Conservation (phyloP, 257 asterid species). For the Euphrasia confusa region DNA sequence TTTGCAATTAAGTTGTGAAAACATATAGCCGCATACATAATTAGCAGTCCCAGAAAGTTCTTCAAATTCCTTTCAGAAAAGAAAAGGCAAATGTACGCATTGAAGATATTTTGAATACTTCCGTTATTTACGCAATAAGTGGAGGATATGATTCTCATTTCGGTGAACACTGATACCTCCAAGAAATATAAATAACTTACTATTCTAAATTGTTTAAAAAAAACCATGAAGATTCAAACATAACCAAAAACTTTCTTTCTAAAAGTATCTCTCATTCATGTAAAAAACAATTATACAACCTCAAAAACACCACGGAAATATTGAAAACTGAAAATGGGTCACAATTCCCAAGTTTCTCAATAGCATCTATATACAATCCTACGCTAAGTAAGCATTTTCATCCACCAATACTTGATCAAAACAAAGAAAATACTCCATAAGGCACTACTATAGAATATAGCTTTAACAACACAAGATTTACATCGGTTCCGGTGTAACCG, state of each 20-base stretch:
- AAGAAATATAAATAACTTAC: neutral
- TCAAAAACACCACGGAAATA: neutral
- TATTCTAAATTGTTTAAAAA: neutral
- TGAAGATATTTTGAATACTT: neutral
- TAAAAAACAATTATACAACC: neutral
- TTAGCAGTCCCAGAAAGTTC: neutral
- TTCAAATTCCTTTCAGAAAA: too few species aligned
- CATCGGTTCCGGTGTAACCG: too few species aligned
- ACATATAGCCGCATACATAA: neutral
- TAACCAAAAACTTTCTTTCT: neutral
- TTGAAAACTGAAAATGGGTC: neutral
- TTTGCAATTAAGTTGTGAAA: neutral
- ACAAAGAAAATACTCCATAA: neutral
- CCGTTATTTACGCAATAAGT: neutral
- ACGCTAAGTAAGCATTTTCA: neutral
- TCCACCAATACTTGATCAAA: neutral
- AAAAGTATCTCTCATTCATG: neutral
- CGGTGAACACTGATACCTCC: neutral
- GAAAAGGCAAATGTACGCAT: neutral
- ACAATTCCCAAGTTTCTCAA: neutral
- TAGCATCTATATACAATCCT: constrained; percentile 16
- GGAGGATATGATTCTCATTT: neutral
- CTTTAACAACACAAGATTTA: too few species aligned
- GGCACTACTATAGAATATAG: too few species aligned
- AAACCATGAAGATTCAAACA: neutral